phyloP scores from a whole-genome alignment of 2,329 filamentous ascomycete species.

The Hypoxylon sp. region DNA sequence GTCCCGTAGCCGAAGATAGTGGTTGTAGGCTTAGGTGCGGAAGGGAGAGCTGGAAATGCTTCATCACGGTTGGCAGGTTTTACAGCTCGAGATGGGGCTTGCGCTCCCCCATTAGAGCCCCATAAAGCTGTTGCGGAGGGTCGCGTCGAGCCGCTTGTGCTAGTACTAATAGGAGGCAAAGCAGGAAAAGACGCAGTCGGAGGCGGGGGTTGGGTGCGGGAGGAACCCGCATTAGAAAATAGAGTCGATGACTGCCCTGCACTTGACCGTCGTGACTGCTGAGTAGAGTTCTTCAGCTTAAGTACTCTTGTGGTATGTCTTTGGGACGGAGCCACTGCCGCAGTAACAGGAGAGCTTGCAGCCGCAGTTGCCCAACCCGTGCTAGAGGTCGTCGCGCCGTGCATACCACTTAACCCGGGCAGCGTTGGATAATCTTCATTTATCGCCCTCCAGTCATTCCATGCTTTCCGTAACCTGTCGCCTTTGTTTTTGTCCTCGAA shows the following conservation, averaged over 20 bases:
- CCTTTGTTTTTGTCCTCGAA: slow-evolving; percentile 87
- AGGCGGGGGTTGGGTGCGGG: slow-evolving; percentile 38
- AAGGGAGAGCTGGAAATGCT: slow-evolving; percentile 86
- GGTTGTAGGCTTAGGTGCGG: slow-evolving; percentile 77
- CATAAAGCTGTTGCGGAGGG: slow-evolving; percentile 46
- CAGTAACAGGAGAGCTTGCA: slow-evolving; percentile 58
- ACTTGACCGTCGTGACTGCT: slow-evolving; percentile 57
- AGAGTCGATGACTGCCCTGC: slow-evolving; percentile 45
- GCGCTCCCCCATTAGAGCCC: slow-evolving; percentile 40
- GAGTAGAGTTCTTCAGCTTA: slow-evolving; percentile 69
- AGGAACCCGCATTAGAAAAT: slow-evolving; percentile 30
- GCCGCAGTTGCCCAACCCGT: slow-evolving; percentile 74
- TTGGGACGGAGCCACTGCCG: slow-evolving; percentile 59
- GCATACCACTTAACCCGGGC: slow-evolving; percentile 79
- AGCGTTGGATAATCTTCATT: slow-evolving; percentile 96
- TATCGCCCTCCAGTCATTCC: slow-evolving; percentile 96
- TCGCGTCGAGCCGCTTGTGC: slow-evolving; percentile 26
- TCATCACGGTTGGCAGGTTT: slow-evolving; percentile 63
- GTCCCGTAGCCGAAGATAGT: slow-evolving; percentile 74
- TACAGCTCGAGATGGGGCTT: slow-evolving; percentile 33
- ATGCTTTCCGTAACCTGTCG: slow-evolving; percentile 82
- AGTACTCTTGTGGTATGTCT: slow-evolving; percentile 69
- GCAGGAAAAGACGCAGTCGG: slow-evolving; percentile 51
- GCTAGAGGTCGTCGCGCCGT: slow-evolving; percentile 70
- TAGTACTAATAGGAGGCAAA: slow-evolving; percentile 45